These are phyloP conservation scores for Myriosclerotinia curreyana DNA, from an alignment of 2,329 filamentous ascomycete species.

Conservation along the genomic window DNA sequence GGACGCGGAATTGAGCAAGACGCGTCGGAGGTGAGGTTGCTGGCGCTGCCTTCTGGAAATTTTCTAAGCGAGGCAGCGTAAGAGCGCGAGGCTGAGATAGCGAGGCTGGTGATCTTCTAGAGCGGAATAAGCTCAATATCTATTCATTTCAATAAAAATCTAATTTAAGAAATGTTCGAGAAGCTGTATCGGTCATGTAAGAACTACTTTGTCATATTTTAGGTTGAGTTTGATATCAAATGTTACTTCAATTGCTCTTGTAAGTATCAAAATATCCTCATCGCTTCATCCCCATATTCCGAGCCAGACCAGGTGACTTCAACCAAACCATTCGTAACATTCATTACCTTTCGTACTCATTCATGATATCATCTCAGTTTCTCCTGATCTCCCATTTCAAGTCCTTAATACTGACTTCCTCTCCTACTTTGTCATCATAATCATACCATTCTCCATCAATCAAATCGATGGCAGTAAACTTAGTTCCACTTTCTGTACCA, in stretches of 20 bases:
- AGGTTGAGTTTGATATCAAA: background rate
- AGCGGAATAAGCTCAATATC: background rate
- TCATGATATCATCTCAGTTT: conserved; percentile 29
- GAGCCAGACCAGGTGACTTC: background rate
- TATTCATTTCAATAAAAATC: background rate
- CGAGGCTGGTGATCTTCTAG: conserved; percentile 3
- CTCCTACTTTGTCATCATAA: conserved; percentile 89
- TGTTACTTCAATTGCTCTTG: background rate
- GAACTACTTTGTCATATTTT: background rate
- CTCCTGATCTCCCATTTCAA: conserved; percentile 74
- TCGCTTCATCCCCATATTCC: background rate
- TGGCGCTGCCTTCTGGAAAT: conserved; percentile 24
- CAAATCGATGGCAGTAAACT: conserved; percentile 79
- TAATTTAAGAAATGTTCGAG: too few relatives aligned
- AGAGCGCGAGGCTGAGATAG: conserved; percentile 15
- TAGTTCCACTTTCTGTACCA: conserved; percentile 74
- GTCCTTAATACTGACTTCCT: conserved; percentile 90
- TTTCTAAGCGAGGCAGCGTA: conserved; percentile 18
- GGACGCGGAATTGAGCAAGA: conserved; percentile 26
- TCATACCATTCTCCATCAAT: conserved; percentile 95
- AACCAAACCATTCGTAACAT: conserved; percentile 3
- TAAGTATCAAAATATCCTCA: background rate
- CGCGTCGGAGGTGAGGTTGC: conserved; percentile 20
- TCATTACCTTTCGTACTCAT: background rate
- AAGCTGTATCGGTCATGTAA: background rate